Percentiles rank a stretch among this genome's conserved stretches.
Conservation (phyloP, 768 basidiomycete genomes). For the Boletales sp. region DNA sequence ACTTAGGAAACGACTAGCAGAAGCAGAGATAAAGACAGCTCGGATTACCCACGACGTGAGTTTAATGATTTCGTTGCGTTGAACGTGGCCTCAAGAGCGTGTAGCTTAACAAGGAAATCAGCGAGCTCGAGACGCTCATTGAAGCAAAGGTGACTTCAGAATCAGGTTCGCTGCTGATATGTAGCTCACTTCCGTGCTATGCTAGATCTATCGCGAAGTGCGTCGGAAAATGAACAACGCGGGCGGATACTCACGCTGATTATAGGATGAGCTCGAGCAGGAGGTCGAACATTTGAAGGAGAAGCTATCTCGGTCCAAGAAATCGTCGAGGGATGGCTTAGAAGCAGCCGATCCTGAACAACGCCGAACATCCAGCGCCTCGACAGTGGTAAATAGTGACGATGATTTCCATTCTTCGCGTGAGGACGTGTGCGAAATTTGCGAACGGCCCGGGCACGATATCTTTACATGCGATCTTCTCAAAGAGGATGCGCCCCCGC, state of each 20-base stretch:
- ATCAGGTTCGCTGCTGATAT: background rate
- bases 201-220: constrained; percentile 81
- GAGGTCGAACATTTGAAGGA: constrained; percentile 77
- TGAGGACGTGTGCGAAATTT: constrained; percentile 76
- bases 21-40: constrained; percentile 73
- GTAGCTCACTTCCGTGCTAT: constrained; percentile 5
- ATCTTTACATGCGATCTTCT: constrained; percentile 80
- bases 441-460: constrained; percentile 81
- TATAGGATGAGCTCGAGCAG: constrained; percentile 80
- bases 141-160: constrained; percentile 72
- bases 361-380: constrained; percentile 18
- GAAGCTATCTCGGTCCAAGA: constrained; percentile 58
- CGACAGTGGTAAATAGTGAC: constrained; percentile 22
- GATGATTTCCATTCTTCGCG: constrained; percentile 21
- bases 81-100: constrained; percentile 1
- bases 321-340: constrained; percentile 45
- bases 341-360: constrained; percentile 35
- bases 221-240: constrained; percentile 7
- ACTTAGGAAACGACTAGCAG: constrained; percentile 62
- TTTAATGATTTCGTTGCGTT: constrained; percentile 3
- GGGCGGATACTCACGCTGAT: constrained; percentile 11
- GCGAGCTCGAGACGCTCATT: constrained; percentile 88
- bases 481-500: constrained; percentile 45
- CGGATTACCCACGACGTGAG: constrained; percentile 65
- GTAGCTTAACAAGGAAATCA: constrained; percentile 88